Conservation (phyloP, 106 monocot species). For the Cymbidium sinense region DNA sequence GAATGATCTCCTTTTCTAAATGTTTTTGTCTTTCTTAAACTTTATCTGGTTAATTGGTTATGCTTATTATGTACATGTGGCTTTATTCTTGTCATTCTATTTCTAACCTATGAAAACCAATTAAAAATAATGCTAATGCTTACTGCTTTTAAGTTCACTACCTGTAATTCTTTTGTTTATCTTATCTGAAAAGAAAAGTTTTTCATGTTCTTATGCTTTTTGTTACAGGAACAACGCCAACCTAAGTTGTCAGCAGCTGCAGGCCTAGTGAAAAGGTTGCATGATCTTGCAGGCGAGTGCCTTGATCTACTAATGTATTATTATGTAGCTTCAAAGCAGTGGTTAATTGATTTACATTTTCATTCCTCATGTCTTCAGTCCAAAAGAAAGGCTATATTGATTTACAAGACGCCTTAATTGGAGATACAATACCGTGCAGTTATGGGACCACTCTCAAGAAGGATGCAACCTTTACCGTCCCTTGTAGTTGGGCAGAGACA, state of each 20-base stretch:
- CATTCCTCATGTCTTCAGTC: constrained; percentile 21
- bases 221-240: constrained; percentile 47
- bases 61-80: neutral
- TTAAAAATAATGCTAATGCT: neutral
- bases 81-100: neutral
- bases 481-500: constrained; percentile 67
- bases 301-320: neutral
- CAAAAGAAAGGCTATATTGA: constrained; percentile 69
- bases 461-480: constrained; percentile 39
- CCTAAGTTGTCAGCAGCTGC: constrained; percentile 66
- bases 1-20: no score
- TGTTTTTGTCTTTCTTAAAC: neutral
- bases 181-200: neutral
- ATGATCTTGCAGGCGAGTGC: constrained; percentile 67
- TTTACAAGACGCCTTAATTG: constrained; percentile 36
- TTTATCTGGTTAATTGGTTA: neutral
- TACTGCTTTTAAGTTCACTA: neutral
- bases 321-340: neutral
- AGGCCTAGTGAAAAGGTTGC: constrained; percentile 67
- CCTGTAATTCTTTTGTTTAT: neutral
- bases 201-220: neutral
- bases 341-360: neutral
- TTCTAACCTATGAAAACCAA: neutral
- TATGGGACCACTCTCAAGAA: constrained; percentile 80
- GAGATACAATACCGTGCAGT: constrained; percentile 31